Percentiles rank a stretch among this genome's conserved stretches.
phyloP scores from a whole-genome alignment of 2,329 filamentous ascomycete genomes.

The Grosmannia penicillata region DNA sequence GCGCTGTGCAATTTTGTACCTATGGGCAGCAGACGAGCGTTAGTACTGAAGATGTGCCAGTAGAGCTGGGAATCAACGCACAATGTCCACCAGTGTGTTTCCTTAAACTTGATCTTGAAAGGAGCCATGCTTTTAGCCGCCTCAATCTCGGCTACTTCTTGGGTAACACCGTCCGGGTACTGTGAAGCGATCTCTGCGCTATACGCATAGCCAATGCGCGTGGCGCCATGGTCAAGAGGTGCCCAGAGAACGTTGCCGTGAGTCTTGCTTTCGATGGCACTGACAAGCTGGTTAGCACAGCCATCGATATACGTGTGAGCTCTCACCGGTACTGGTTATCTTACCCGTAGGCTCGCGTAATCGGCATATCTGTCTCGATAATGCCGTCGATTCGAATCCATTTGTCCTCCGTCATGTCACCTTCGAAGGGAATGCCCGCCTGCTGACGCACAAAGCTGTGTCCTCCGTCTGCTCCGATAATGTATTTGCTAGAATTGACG shows the following conservation, averaged over 20 bases:
- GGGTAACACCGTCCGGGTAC: slow-evolving; percentile 18
- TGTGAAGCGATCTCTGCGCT: slow-evolving; percentile 24
- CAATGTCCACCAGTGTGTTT: slow-evolving; percentile 40
- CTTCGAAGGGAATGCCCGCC: slow-evolving; percentile 32
- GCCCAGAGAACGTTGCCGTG: slow-evolving; percentile 42
- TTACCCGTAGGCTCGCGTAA: slow-evolving; percentile 26
- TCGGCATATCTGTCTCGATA: slow-evolving; percentile 32
- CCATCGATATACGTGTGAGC: too few species aligned
- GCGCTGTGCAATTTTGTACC: slow-evolving; percentile 32
- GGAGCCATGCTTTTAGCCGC: slow-evolving; percentile 27
- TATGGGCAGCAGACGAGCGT: background rate
- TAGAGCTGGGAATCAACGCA: too few species aligned
- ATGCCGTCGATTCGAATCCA: slow-evolving; percentile 39
- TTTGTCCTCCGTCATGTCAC: slow-evolving; percentile 30
- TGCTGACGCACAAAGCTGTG: slow-evolving; percentile 30
- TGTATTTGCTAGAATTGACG: slow-evolving; percentile 21
- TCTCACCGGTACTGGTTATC: too few species aligned
- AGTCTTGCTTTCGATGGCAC: slow-evolving; percentile 29
- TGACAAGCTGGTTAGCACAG: too few species aligned
- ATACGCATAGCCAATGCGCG: slow-evolving; percentile 37
- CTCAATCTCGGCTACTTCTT: slow-evolving; percentile 39
- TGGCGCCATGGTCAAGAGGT: slow-evolving; percentile 34
- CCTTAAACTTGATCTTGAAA: slow-evolving; percentile 24
- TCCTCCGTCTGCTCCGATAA: slow-evolving; percentile 37
- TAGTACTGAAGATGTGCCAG: background rate